Conservation (phyloP, 495 filamentous ascomycete genomes). For the Hyaloscypha hepaticicola region DNA sequence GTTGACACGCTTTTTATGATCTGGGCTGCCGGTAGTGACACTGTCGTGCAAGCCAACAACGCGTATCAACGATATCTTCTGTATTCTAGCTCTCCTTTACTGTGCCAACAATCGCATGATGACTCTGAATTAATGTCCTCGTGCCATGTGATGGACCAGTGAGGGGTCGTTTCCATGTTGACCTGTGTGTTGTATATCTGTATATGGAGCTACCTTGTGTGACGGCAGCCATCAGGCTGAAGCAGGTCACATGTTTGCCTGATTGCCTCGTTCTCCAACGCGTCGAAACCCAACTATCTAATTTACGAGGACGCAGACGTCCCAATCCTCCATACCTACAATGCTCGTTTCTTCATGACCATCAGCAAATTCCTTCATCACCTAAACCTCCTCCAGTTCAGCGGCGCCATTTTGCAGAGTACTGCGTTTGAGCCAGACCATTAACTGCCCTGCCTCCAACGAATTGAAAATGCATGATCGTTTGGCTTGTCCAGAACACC, state of each 20-base stretch:
- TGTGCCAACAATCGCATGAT: slow-evolving; percentile 22
- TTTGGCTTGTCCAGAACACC: not conserved
- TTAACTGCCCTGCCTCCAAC: not conserved
- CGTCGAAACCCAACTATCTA: not conserved
- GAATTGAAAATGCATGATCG: not conserved
- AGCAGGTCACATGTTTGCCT: slow-evolving; percentile 10
- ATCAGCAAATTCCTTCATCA: not conserved
- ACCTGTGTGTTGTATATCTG: too few relatives aligned
- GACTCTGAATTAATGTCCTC: not conserved
- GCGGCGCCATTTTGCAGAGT: not conserved
- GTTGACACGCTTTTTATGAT: slow-evolving; percentile 30
- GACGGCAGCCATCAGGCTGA: not conserved
- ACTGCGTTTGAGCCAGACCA: not conserved
- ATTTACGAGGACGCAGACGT: not conserved
- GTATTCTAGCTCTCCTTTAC: slow-evolving; percentile 32
- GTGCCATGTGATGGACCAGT: not conserved
- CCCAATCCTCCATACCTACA: not conserved
- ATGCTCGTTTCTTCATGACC: not conserved
- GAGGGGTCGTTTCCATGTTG: not conserved
- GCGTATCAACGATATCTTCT: slow-evolving; percentile 30
- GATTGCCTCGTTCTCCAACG: slow-evolving; percentile 8
- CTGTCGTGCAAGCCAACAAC: slow-evolving; percentile 22
- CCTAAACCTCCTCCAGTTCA: not conserved
- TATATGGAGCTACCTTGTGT: not conserved
- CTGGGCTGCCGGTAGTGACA: slow-evolving; percentile 19